Evolutionary conservation across 495 filamentous ascomycete species (phyloP).

Genomic region (Tetracladium setigerum): DNA sequence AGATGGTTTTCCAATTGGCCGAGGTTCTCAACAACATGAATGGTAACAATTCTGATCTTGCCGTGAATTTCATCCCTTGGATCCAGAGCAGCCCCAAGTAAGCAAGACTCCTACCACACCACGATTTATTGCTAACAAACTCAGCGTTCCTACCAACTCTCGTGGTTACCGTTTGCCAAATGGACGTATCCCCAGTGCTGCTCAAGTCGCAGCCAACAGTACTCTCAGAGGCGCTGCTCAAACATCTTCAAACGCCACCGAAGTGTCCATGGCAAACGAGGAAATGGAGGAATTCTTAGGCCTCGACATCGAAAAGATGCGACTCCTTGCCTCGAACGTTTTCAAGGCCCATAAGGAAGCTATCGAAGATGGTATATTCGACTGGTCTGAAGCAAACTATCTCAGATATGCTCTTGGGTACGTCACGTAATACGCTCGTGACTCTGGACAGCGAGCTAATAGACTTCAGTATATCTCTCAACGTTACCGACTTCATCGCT

Average conservation of each 20-base stretch:
- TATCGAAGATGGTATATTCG: slow-evolving; percentile 31
- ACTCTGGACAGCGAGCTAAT: too few relatives aligned
- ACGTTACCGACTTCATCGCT: slow-evolving; percentile 42
- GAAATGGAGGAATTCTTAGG: background rate
- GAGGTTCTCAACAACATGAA: slow-evolving; percentile 52
- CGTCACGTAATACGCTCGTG: slow-evolving; percentile 27
- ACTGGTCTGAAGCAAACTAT: slow-evolving; percentile 57
- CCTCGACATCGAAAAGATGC: background rate
- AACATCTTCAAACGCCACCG: slow-evolving; percentile 1
- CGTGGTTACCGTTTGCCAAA: background rate
- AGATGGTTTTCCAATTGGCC: slow-evolving; percentile 55
- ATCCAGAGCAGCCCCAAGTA: slow-evolving; percentile 37
- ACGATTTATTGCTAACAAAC: too few relatives aligned
- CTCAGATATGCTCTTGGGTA: slow-evolving; percentile 47
- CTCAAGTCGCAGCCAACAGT: slow-evolving; percentile 1
- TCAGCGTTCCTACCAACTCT: background rate
- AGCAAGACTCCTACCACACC: too few relatives aligned
- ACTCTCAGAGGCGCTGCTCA: background rate
- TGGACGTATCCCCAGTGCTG: slow-evolving; percentile 4
- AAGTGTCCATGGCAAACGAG: background rate
- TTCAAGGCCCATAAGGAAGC: slow-evolving; percentile 53
- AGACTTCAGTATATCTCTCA: too few relatives aligned
- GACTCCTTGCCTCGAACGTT: slow-evolving; percentile 44
- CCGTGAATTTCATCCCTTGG: slow-evolving; percentile 56
- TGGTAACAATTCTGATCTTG: slow-evolving; percentile 36